Percentiles rank a stretch among this genome's conserved stretches.
Evolutionary conservation across 805 yeast species (phyloP).

Genomic region (Saturnispora dispora): DNA sequence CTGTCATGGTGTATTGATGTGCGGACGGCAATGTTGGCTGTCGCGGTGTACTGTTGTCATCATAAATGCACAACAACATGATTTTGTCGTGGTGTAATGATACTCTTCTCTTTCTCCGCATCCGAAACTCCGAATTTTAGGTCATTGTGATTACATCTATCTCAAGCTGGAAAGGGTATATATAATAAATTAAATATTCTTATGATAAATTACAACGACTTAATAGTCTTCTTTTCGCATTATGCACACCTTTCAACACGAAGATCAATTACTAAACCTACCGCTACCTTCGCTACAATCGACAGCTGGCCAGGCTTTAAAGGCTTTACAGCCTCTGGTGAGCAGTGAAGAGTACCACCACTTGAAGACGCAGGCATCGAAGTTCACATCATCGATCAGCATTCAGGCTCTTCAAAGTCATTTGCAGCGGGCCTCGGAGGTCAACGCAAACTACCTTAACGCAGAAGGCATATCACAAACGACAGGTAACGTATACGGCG

Average conservation of each 20-base stretch:
- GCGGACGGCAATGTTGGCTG: too few species aligned
- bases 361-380: constrained; percentile 35
- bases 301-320: constrained; percentile 44
- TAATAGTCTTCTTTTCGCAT: not conserved
- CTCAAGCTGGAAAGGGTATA: not conserved
- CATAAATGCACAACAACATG: not conserved
- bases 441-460: constrained; percentile 46
- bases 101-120: not conserved
- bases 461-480: constrained; percentile 36
- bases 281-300: constrained; percentile 52
- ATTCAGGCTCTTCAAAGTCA: constrained; percentile 45
- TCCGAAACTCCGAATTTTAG: constrained; percentile 2
- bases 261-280: constrained; percentile 40
- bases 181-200: not conserved
- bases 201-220: not conserved
- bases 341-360: constrained; percentile 41
- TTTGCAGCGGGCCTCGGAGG: constrained; percentile 35
- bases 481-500: constrained; percentile 54
- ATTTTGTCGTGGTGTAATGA: not conserved
- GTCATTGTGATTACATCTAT: not conserved
- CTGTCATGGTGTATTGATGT: not conserved
- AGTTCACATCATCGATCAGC: constrained; percentile 35
- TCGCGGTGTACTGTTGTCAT: not conserved
- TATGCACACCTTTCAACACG: constrained; percentile 27
- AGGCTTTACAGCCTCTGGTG: constrained; percentile 52